Percentiles rank a stretch among this genome's conserved stretches.
These are phyloP conservation scores for Trichoderma semiorbis DNA, from an alignment of 2,329 filamentous ascomycete genomes.

Conservation along the genomic window DNA sequence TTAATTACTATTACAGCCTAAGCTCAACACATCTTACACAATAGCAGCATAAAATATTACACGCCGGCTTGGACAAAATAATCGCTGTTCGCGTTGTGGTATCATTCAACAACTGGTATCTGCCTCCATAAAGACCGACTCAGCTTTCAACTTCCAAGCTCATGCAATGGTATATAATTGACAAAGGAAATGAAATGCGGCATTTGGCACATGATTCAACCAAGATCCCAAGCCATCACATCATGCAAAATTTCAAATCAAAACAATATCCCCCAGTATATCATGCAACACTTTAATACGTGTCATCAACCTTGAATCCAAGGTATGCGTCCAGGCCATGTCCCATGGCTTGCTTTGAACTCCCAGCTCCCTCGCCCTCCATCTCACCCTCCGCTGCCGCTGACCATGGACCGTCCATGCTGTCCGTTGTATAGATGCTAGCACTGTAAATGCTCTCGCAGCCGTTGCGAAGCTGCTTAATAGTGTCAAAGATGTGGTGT, in stretches of 20 bases:
- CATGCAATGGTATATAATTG: conserved; percentile 13
- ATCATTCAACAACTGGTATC: conserved; percentile 18
- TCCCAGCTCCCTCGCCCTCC: conserved; percentile 26
- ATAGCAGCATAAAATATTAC: background rate
- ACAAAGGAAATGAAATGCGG: conserved; percentile 17
- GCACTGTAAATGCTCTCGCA: conserved; percentile 16
- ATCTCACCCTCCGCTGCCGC: background rate
- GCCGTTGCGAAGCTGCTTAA: conserved; percentile 31
- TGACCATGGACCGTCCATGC: background rate
- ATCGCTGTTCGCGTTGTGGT: conserved; percentile 17
- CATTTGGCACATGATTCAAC: conserved; percentile 1
- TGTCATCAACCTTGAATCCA: conserved; percentile 7
- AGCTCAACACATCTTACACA: background rate
- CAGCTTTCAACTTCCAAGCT: background rate
- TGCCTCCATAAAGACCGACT: conserved; percentile 16
- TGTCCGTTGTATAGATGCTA: conserved; percentile 9
- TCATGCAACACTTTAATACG: background rate
- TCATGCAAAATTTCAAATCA: conserved; percentile 7
- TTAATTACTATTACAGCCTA: background rate
- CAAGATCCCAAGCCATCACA: conserved; percentile 1
- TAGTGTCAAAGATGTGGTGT: conserved; percentile 26
- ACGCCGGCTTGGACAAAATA: background rate
- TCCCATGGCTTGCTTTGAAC: conserved; percentile 34
- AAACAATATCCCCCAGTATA: background rate
- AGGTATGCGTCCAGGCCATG: conserved; percentile 9